Percentiles rank a stretch among this genome's conserved stretches.
Conservation (phyloP, 1,139 yeast genomes). For the Saccharomyces hybrid region DNA sequence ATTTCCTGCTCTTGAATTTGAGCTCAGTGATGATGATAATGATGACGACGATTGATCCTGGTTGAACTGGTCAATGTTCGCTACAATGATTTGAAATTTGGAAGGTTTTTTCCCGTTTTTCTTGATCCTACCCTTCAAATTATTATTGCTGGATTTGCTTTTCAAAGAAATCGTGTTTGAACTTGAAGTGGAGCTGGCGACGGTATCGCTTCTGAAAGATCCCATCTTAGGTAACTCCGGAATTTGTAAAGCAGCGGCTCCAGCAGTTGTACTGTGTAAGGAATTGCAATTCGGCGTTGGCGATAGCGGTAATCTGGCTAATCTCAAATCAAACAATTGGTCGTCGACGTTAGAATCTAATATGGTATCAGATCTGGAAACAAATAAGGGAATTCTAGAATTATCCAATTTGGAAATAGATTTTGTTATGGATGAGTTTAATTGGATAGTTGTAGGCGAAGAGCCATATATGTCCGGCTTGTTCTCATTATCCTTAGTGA, state of each 20-base stretch:
- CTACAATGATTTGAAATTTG: conserved; percentile 31
- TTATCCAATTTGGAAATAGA: conserved; percentile 18
- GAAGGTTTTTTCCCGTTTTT: conserved; percentile 26
- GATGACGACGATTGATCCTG: conserved; percentile 2
- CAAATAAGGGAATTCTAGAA: background rate
- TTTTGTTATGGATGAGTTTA: conserved; percentile 30
- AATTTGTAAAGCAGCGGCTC: conserved; percentile 14
- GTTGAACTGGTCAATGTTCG: conserved; percentile 29
- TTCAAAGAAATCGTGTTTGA: conserved; percentile 4
- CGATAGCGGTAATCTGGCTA: conserved; percentile 19
- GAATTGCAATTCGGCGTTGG: conserved; percentile 28
- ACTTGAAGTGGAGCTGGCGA: conserved; percentile 6
- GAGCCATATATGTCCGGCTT: conserved; percentile 25
- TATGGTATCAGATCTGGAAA: conserved; percentile 6
- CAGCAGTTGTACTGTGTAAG: background rate
- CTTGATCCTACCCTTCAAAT: conserved; percentile 12
- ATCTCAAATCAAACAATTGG: conserved; percentile 6
- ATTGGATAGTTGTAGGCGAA: conserved; percentile 32
- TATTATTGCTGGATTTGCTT: background rate
- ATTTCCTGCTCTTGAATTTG: background rate
- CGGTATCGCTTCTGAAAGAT: conserved; percentile 27
- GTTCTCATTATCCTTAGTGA: conserved; percentile 8
- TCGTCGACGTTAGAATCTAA: conserved; percentile 14
- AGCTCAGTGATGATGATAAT: background rate
- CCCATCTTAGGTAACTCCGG: conserved; percentile 34